A percentile compares a stretch with the other conserved stretches of the same genome.
phyloP scores from a whole-genome alignment of 1,139 yeast species.

The Sugiyamaella japonica region DNA sequence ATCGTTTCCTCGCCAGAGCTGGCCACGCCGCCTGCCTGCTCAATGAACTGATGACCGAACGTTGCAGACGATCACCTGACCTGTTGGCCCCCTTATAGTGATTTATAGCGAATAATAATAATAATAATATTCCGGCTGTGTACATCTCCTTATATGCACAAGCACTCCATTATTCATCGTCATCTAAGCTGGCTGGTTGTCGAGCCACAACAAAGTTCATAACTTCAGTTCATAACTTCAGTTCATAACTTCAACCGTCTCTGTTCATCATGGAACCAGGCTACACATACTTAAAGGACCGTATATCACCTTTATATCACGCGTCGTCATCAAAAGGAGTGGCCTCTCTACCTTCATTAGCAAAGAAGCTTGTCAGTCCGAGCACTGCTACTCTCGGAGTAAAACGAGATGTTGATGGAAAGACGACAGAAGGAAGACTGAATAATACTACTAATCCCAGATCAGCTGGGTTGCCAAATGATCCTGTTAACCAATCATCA shows the following conservation, averaged over 20 bases:
- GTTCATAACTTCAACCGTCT: not conserved
- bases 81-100: too few species aligned
- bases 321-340: slow-evolving; percentile 13
- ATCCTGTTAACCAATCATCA: not conserved
- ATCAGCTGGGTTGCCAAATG: slow-evolving; percentile 2
- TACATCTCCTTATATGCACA: not conserved
- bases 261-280: slow-evolving; percentile 16
- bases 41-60: too few species aligned
- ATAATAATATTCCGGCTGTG: too few species aligned
- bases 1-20: too few species aligned
- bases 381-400: slow-evolving; percentile 1
- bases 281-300: slow-evolving; percentile 10
- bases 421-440: not conserved
- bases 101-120: too few species aligned
- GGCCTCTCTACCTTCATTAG: slow-evolving; percentile 11
- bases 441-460: not conserved
- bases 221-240: not conserved
- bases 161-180: not conserved
- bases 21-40: too few species aligned
- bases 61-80: too few species aligned
- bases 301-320: slow-evolving; percentile 15
- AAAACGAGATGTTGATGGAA: not conserved
- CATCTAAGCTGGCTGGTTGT: too few species aligned
- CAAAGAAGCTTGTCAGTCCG: slow-evolving; percentile 12
- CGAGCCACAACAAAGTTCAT: not conserved